Percentiles rank a stretch among this genome's conserved stretches.
phyloP scores from a whole-genome alignment of 768 basidiomycete species.

The Hygrocybe punicea region DNA sequence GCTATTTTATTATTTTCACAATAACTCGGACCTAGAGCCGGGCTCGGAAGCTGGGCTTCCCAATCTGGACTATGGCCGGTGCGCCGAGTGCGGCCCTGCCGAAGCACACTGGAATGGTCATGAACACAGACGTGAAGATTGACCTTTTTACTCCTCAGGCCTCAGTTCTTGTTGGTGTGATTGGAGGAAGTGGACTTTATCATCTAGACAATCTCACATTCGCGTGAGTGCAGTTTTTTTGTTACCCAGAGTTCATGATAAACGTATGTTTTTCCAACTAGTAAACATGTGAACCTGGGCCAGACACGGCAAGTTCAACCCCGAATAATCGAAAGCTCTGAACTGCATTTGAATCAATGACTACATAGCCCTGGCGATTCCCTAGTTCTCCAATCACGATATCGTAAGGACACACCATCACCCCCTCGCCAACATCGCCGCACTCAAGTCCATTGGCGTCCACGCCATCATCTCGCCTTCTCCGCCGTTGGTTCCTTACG shows the following conservation, averaged over 20 bases:
- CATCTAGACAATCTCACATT: slow-evolving; percentile 87
- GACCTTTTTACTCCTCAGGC: not conserved
- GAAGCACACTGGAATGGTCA: not conserved
- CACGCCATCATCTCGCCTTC: slow-evolving; percentile 88
- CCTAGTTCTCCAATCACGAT: slow-evolving; percentile 91
- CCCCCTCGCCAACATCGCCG: slow-evolving; percentile 93
- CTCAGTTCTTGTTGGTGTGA: slow-evolving; percentile 79
- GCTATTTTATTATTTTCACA: too few relatives aligned
- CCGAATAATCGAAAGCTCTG: too few relatives aligned
- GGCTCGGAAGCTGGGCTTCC: too few relatives aligned
- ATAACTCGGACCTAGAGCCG: too few relatives aligned
- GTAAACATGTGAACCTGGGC: slow-evolving; percentile 72
- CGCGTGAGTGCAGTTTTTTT: slow-evolving; percentile 55
- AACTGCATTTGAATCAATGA: not conserved
- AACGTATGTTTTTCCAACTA: slow-evolving; percentile 26
- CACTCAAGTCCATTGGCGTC: slow-evolving; percentile 88
- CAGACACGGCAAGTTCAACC: slow-evolving; percentile 71
- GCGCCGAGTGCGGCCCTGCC: too few relatives aligned
- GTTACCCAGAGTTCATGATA: not conserved
- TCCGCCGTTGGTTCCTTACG: slow-evolving; percentile 92
- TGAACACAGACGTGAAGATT: not conserved
- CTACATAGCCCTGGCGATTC: slow-evolving; percentile 81
- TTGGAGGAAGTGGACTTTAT: slow-evolving; percentile 91
- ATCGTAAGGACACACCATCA: slow-evolving; percentile 68
- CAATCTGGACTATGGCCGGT: too few relatives aligned